phyloP scores from a whole-genome alignment of 768 basidiomycete genomes.

The Russula brevipes region DNA sequence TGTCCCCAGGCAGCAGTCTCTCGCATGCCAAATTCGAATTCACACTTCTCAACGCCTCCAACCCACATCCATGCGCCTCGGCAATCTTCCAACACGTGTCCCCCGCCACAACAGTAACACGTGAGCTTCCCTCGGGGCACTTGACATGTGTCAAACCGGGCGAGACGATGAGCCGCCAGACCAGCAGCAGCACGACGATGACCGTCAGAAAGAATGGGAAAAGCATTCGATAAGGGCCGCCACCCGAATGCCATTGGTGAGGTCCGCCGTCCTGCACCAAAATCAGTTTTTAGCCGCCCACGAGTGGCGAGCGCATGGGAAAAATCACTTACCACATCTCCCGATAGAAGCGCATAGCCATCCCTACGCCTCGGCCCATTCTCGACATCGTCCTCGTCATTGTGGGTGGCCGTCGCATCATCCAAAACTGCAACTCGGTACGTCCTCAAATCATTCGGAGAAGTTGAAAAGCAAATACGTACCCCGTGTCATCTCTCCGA shows the following conservation, averaged over 20 bases:
- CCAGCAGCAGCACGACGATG: slow-evolving; percentile 25
- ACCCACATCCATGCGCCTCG: slow-evolving; percentile 20
- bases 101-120: slow-evolving; percentile 22
- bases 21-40: slow-evolving; percentile 20
- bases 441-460: background rate
- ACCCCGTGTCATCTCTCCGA: slow-evolving; percentile 47
- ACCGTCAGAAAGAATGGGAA: slow-evolving; percentile 26
- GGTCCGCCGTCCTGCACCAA: slow-evolving; percentile 1
- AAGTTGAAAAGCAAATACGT: slow-evolving; percentile 2
- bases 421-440: slow-evolving; percentile 9
- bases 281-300: background rate
- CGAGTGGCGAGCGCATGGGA: background rate
- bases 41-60: slow-evolving; percentile 19
- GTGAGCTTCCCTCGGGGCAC: slow-evolving; percentile 23
- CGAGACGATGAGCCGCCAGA: slow-evolving; percentile 21
- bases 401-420: background rate
- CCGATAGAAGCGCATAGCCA: slow-evolving; percentile 13
- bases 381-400: slow-evolving; percentile 21
- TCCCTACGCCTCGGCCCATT: slow-evolving; percentile 16
- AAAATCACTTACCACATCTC: slow-evolving; percentile 17
- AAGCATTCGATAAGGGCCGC: slow-evolving; percentile 25
- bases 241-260: slow-evolving; percentile 6
- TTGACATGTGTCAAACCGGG: slow-evolving; percentile 12
- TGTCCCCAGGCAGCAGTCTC: slow-evolving; percentile 21
- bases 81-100: slow-evolving; percentile 27